Conservation (phyloP, 345 rosid species). For the Syzygium oleosum region DNA sequence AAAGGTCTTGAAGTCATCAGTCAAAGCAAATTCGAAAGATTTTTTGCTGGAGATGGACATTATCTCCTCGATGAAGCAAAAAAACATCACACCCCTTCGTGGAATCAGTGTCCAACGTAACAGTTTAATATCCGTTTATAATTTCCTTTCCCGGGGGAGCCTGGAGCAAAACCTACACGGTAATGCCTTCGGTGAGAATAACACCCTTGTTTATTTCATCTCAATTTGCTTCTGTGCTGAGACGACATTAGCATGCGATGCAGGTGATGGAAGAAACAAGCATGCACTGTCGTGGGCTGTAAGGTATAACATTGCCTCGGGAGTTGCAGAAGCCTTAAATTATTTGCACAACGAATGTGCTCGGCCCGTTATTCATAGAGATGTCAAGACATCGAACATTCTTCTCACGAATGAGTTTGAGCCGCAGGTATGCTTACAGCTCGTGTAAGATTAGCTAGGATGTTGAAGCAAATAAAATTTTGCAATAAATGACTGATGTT, state of each 20-base stretch:
- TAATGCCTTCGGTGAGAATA: slow-evolving; percentile 5
- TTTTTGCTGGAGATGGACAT: slow-evolving; percentile 70
- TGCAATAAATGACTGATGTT: background rate
- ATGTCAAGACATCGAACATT: slow-evolving; percentile 85
- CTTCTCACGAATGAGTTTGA: slow-evolving; percentile 66
- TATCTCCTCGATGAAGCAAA: slow-evolving; percentile 60
- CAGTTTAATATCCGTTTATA: slow-evolving; percentile 62
- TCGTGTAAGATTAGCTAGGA: background rate
- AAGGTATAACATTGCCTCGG: slow-evolving; percentile 51
- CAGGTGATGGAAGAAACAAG: slow-evolving; percentile 23
- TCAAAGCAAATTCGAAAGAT: slow-evolving; percentile 45
- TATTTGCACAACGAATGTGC: slow-evolving; percentile 61
- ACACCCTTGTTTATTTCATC: background rate
- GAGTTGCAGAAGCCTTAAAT: slow-evolving; percentile 66
- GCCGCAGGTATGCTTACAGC: slow-evolving; percentile 50
- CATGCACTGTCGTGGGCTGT: slow-evolving; percentile 51
- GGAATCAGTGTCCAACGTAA: slow-evolving; percentile 54
- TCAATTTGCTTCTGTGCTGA: background rate
- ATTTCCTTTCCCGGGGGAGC: slow-evolving; percentile 65
- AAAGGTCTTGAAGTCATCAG: slow-evolving; percentile 55
- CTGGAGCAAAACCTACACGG: slow-evolving; percentile 72
- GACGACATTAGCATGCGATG: background rate
- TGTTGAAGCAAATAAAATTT: background rate
- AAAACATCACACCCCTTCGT: slow-evolving; percentile 44
- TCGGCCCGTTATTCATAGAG: slow-evolving; percentile 81